phyloP scores from a whole-genome alignment of 495 filamentous ascomycete genomes.

The Daldinia childiae region DNA sequence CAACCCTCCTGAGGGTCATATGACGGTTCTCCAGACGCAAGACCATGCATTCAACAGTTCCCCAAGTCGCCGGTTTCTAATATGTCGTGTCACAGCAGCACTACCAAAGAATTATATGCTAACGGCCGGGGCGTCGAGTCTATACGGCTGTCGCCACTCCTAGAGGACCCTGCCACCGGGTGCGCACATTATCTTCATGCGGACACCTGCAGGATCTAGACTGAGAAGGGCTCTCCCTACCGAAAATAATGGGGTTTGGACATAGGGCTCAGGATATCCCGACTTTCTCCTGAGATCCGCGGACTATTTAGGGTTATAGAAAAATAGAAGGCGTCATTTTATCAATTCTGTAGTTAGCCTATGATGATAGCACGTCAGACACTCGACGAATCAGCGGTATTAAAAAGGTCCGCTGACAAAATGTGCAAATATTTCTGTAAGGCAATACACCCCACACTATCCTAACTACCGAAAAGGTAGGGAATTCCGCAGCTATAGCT shows the following conservation, averaged over 20 bases:
- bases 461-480: background rate
- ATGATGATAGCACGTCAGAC: background rate
- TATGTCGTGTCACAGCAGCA: slow-evolving; percentile 31
- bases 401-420: background rate
- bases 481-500: background rate
- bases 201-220: slow-evolving; percentile 5
- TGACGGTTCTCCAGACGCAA: slow-evolving; percentile 27
- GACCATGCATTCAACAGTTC: slow-evolving; percentile 14
- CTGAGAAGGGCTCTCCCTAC: background rate
- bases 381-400: background rate
- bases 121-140: slow-evolving; percentile 4
- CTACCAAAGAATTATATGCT: background rate
- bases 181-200: background rate
- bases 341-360: background rate
- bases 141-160: slow-evolving; percentile 1
- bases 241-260: background rate
- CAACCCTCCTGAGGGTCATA: slow-evolving; percentile 19
- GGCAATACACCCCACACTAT: background rate
- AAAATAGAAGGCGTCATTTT: background rate
- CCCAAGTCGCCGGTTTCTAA: slow-evolving; percentile 9
- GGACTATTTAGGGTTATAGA: background rate
- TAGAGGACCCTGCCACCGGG: background rate
- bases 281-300: background rate
- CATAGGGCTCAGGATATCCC: background rate
- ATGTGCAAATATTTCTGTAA: slow-evolving; percentile 1